These are phyloP conservation scores for Heliocybe sulcata DNA, from an alignment of 1,284 basidiomycete species.

Conservation along the genomic window DNA sequence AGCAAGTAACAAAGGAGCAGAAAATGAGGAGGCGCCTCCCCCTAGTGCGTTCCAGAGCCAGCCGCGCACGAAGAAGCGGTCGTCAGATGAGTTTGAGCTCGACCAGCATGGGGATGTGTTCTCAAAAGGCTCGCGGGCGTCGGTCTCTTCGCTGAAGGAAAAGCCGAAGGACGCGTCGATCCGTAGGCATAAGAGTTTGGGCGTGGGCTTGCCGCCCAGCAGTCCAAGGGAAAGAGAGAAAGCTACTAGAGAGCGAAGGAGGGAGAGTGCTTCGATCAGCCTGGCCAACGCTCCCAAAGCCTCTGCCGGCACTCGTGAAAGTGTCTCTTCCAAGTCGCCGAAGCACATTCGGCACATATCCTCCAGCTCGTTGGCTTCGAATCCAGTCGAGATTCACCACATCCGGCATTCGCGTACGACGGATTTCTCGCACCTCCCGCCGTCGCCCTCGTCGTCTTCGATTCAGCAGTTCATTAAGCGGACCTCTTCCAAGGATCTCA, in stretches of 20 bases:
- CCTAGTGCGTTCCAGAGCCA: conserved; percentile 55
- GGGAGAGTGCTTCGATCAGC: conserved; percentile 52
- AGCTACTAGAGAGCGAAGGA: conserved; percentile 48
- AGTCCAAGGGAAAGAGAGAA: conserved; percentile 36
- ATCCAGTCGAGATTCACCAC: conserved; percentile 39
- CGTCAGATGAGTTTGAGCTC: conserved; percentile 77
- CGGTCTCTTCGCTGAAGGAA: conserved; percentile 21
- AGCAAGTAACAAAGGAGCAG: neutral
- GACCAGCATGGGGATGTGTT: conserved; percentile 59
- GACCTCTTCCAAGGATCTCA: conserved; percentile 26
- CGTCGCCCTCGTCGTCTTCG: conserved; percentile 79
- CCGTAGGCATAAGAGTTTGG: conserved; percentile 70
- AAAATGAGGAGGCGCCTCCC: conserved; percentile 26
- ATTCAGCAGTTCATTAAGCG: conserved; percentile 78
- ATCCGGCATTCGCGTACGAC: conserved; percentile 54
- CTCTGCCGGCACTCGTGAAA: conserved; percentile 19
- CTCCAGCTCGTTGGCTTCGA: conserved; percentile 58
- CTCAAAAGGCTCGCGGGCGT: conserved; percentile 36
- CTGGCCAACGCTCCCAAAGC: conserved; percentile 16
- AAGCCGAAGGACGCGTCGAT: conserved; percentile 31
- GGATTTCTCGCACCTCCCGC: conserved; percentile 86
- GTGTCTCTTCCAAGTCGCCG: conserved; percentile 15
- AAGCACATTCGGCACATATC: conserved; percentile 61
- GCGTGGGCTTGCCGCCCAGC: conserved; percentile 37
- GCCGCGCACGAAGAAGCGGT: conserved; percentile 64